A percentile compares a stretch with the other conserved stretches of the same genome.
These are phyloP conservation scores for Suillus cothurnatus DNA, from an alignment of 768 basidiomycete species.

Conservation along the genomic window DNA sequence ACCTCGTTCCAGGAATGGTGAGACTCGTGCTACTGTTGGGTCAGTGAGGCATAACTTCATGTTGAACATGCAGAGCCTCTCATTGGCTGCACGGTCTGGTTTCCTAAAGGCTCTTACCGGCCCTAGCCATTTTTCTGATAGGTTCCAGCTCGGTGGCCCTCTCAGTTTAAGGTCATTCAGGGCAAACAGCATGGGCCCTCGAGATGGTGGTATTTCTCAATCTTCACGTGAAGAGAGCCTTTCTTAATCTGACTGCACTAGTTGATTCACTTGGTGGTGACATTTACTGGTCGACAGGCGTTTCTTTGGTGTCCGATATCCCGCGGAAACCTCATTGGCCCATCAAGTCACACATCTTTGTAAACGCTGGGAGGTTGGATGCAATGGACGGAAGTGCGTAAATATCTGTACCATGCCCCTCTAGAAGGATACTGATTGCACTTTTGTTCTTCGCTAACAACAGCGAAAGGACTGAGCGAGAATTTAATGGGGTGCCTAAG, in stretches of 20 bases:
- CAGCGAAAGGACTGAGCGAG: slow-evolving; percentile 41
- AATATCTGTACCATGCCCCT: slow-evolving; percentile 3
- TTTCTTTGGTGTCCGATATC: slow-evolving; percentile 74
- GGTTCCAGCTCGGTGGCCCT: slow-evolving; percentile 93
- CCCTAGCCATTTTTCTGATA: slow-evolving; percentile 70
- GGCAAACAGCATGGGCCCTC: slow-evolving; percentile 75
- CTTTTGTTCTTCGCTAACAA: not conserved
- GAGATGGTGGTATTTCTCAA: slow-evolving; percentile 52
- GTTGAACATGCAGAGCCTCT: slow-evolving; percentile 57
- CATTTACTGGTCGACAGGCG: slow-evolving; percentile 74
- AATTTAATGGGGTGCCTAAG: slow-evolving; percentile 44
- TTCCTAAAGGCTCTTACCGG: slow-evolving; percentile 64
- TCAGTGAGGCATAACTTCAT: not conserved
- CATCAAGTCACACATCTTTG: slow-evolving; percentile 74
- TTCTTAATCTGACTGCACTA: slow-evolving; percentile 27
- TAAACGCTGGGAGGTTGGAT: slow-evolving; percentile 81
- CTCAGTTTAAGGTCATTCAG: slow-evolving; percentile 80
- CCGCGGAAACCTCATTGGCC: slow-evolving; percentile 82
- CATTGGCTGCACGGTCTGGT: slow-evolving; percentile 73
- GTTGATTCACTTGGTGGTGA: slow-evolving; percentile 89
- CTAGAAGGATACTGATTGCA: slow-evolving; percentile 17
- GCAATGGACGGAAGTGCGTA: slow-evolving; percentile 56
- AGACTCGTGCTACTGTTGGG: slow-evolving; percentile 27
- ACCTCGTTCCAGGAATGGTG: slow-evolving; percentile 60
- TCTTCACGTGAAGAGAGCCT: not conserved